Percentiles rank a stretch among this genome's conserved stretches.
These are phyloP conservation scores for Metschnikowia drakensbergensis DNA, from an alignment of 805 yeast genomes.

Conservation along the genomic window DNA sequence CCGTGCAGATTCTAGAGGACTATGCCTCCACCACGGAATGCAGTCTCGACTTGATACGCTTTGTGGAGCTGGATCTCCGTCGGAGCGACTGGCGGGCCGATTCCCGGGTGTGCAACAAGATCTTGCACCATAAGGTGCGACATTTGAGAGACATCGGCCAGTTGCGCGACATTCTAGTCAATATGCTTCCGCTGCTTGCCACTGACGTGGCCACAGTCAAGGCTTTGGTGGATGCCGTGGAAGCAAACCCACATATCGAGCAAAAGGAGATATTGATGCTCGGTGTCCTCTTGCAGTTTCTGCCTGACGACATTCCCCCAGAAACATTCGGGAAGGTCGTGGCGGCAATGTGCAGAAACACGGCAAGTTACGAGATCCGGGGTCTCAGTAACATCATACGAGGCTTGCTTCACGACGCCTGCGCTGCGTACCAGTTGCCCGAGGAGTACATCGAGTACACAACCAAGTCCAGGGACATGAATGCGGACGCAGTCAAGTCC, in stretches of 20 bases:
- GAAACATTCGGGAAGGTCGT: conserved; percentile 12
- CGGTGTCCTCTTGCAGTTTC: conserved; percentile 3
- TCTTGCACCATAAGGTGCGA: conserved; percentile 16
- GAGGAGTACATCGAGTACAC: conserved; percentile 1
- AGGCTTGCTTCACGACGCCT: conserved; percentile 16
- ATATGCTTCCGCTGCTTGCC: conserved; percentile 1
- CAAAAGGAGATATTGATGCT: conserved; percentile 6
- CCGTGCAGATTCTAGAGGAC: conserved; percentile 32
- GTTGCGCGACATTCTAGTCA: conserved; percentile 1
- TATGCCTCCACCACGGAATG: conserved; percentile 28
- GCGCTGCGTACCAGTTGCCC: conserved; percentile 7
- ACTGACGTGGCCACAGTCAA: conserved; percentile 13
- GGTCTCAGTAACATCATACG: conserved; percentile 8
- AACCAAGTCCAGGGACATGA: not conserved
- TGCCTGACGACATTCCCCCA: conserved; percentile 7
- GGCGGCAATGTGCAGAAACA: conserved; percentile 7
- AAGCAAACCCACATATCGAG: conserved; percentile 6
- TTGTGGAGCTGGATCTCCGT: conserved; percentile 34
- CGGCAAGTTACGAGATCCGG: conserved; percentile 1
- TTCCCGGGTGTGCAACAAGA: conserved; percentile 27
- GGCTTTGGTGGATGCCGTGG: conserved; percentile 10
- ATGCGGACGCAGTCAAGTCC: not conserved
- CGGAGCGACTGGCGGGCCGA: conserved; percentile 28
- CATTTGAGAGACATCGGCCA: conserved; percentile 7
- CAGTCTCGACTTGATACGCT: conserved; percentile 26